phyloP scores from a whole-genome alignment of 257 asterid genomes.

The Lithospermum erythrorhizon region DNA sequence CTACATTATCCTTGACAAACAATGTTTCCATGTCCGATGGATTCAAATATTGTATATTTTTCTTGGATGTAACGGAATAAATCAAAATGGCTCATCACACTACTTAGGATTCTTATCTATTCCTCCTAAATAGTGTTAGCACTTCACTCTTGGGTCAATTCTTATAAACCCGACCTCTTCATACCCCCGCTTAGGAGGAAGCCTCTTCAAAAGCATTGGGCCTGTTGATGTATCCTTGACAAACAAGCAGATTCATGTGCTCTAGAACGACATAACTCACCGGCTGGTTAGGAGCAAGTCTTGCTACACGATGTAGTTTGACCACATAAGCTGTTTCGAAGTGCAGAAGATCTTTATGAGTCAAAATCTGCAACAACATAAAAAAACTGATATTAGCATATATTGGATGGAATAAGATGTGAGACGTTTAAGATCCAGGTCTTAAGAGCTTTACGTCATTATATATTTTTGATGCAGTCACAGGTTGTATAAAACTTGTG shows the following conservation, averaged over 20 bases:
- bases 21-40: no score
- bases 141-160: not conserved
- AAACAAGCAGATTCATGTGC: slow-evolving; percentile 1
- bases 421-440: slow-evolving; percentile 1
- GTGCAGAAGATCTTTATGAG: slow-evolving; percentile 90
- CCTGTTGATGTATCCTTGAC: no score
- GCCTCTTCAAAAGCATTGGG: no score
- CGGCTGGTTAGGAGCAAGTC: slow-evolving; percentile 73
- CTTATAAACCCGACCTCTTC: no score
- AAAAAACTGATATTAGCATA: slow-evolving; percentile 5
- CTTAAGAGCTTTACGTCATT: slow-evolving; percentile 58
- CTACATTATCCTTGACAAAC: no score
- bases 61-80: no score
- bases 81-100: no score
- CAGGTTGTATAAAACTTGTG: slow-evolving; percentile 93
- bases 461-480: slow-evolving; percentile 84
- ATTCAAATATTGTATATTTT: no score
- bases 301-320: slow-evolving; percentile 88
- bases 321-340: slow-evolving; percentile 98
- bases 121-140: no score
- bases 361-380: slow-evolving; percentile 50
- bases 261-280: slow-evolving; percentile 45
- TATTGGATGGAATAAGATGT: not conserved
- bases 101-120: no score
- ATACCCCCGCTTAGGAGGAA: no score